These are phyloP conservation scores for peach (Prunus persica) DNA, from an alignment of 306 rosid genomes.

Conservation along the genomic window DNA sequence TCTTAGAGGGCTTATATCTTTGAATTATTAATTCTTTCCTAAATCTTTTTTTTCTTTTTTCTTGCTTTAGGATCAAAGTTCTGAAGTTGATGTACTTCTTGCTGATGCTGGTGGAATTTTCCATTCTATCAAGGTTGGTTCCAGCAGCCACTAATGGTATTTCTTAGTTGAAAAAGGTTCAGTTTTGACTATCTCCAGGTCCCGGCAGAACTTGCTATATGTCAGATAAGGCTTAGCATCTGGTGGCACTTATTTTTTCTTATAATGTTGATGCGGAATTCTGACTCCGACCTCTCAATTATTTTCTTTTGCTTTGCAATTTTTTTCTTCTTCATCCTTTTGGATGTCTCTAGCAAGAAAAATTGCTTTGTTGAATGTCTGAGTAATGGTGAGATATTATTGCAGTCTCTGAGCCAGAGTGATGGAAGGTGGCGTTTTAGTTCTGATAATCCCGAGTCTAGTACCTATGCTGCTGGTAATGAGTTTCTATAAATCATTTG, in stretches of 20 bases:
- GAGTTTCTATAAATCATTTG: constrained; percentile 1
- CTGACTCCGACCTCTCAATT: neutral
- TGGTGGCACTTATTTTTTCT: neutral
- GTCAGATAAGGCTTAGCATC: constrained; percentile 1
- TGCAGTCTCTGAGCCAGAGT: constrained; percentile 96
- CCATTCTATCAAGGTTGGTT: constrained; percentile 76
- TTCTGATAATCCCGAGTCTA: constrained; percentile 83
- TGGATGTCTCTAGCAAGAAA: neutral
- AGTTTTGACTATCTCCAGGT: constrained; percentile 23
- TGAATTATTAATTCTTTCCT: neutral
- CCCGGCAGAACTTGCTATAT: constrained; percentile 1
- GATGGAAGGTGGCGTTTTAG: constrained; percentile 99
- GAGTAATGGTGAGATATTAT: constrained; percentile 23
- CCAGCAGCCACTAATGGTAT: constrained; percentile 15
- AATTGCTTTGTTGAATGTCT: constrained; percentile 9
- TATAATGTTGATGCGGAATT: neutral
- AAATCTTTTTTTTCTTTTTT: neutral
- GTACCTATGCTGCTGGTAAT: constrained; percentile 97
- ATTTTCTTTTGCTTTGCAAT: neutral
- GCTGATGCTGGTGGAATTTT: constrained; percentile 71
- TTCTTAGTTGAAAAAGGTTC: constrained; percentile 8
- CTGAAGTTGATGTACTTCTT: constrained; percentile 64
- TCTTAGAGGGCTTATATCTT: neutral
- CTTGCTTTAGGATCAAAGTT: constrained; percentile 57
- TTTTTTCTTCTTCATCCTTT: neutral